Evolutionary conservation across 345 rosid genomes (phyloP), one percentile per base, ranked within the genome.

Genomic region (Syzygium oleosum): DNA sequence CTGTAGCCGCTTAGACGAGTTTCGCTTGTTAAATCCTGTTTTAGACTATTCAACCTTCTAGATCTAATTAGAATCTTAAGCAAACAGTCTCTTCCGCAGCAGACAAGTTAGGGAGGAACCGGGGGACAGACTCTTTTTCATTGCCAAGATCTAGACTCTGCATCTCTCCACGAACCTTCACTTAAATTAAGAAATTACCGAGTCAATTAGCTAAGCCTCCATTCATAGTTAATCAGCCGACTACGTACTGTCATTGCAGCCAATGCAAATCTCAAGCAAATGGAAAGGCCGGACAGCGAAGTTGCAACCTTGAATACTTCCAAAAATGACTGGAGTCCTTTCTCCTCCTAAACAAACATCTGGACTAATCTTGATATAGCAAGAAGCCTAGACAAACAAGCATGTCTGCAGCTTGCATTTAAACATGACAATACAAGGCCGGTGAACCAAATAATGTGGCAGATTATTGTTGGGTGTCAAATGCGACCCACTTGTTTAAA

Each of bases 101-200:
- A 10, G 25, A 73, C 43, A 84, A 34, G 49, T 34, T 17, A 73
- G 80, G 80, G 0, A 73, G 80, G 80, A 73, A 34, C 80, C 8
- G 2, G 5, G 80, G 80, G 25, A 73, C 80, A 34, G 43, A 31
- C 80, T 73, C 14, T 73, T 73, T 73, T 73, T 49, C 80, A 73
- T 73, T 73, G 80, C 80, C 80, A 73, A 73, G 80, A 73, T 73
- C 80, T 73, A 73, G 80, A 73, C 80, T 73, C 80, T 34, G 80
- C 80, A 73, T 73, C 49, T 73, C 80, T 38, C 11, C 0, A 68
- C 34, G 19, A 34, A 68, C 80, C 46, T 34, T 34, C 27, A 73
- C 27, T 38, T 38, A 73, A 73, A 73, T 34, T 17, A 73, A 19
- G 80, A 38, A 27, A 73, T 19, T 73, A 34, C 27, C 3, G 0